phyloP scores from a whole-genome alignment of 2,329 filamentous ascomycete species.

The Penicillium sp. region DNA sequence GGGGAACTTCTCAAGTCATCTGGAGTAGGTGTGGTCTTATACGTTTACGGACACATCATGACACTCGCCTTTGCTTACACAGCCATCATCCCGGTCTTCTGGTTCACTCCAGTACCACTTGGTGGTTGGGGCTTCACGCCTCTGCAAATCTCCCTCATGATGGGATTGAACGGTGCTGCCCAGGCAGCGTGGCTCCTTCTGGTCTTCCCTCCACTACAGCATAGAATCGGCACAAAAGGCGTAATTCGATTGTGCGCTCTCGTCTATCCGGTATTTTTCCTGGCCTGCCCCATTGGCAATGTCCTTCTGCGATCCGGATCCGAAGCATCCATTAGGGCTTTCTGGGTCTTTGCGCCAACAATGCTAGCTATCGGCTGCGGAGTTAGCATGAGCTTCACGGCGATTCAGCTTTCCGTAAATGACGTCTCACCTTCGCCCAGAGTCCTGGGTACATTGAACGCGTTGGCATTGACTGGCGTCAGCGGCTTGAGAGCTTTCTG shows the following conservation, averaged over 20 bases:
- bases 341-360: constrained; percentile 59
- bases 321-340: constrained; percentile 44
- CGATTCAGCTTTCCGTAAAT: constrained; percentile 72
- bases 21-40: constrained; percentile 67
- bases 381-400: constrained; percentile 70
- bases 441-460: constrained; percentile 71
- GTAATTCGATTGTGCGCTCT: constrained; percentile 62
- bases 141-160: constrained; percentile 65
- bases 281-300: constrained; percentile 57
- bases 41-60: constrained; percentile 66
- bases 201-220: constrained; percentile 69
- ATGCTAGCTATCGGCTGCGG: constrained; percentile 60
- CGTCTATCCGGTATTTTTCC: constrained; percentile 67
- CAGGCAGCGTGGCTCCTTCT: constrained; percentile 74
- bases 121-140: constrained; percentile 68
- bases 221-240: constrained; percentile 65
- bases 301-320: constrained; percentile 53
- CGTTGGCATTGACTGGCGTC: constrained; percentile 62
- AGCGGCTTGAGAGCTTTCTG: constrained; percentile 66
- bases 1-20: constrained; percentile 61
- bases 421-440: constrained; percentile 67
- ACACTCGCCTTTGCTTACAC: constrained; percentile 66
- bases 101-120: constrained; percentile 50
- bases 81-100: constrained; percentile 44
- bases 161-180: constrained; percentile 64